These are phyloP conservation scores for Lactarius evosmus DNA, from an alignment of 768 basidiomycete species.

Conservation along the genomic window DNA sequence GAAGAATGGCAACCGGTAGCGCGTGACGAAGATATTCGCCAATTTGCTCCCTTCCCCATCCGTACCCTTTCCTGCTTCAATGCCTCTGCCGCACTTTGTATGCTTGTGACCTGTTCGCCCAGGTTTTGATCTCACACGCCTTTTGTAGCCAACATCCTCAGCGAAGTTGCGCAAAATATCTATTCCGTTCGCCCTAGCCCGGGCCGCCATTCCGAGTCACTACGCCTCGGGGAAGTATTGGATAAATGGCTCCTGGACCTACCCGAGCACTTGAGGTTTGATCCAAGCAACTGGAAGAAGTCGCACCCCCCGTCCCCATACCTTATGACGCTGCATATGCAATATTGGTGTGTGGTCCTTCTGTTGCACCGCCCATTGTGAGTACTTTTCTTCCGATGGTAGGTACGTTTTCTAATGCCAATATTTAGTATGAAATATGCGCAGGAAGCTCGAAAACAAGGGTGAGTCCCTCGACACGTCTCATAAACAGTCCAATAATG, in stretches of 20 bases:
- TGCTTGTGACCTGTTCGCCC: slow-evolving; percentile 32
- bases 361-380: slow-evolving; percentile 78
- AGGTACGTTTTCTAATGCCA: background rate
- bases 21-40: slow-evolving; percentile 35
- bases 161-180: slow-evolving; percentile 64
- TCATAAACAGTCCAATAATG: slow-evolving; percentile 1
- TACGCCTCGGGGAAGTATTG: slow-evolving; percentile 55
- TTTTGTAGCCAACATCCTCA: slow-evolving; percentile 60
- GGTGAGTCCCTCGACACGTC: slow-evolving; percentile 27
- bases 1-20: slow-evolving; percentile 51
- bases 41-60: slow-evolving; percentile 38
- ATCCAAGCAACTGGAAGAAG: slow-evolving; percentile 42
- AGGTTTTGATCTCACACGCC: slow-evolving; percentile 13
- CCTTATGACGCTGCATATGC: slow-evolving; percentile 75
- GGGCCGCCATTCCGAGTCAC: slow-evolving; percentile 56
- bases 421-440: slow-evolving; percentile 35
- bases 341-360: slow-evolving; percentile 79
- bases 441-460: slow-evolving; percentile 21
- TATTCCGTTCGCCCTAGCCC: slow-evolving; percentile 60
- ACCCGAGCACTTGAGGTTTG: slow-evolving; percentile 63
- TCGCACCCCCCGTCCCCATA: slow-evolving; percentile 53
- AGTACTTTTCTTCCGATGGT: slow-evolving; percentile 33
- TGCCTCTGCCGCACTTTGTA: slow-evolving; percentile 69
- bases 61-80: slow-evolving; percentile 72
- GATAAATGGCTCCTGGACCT: slow-evolving; percentile 76